Conservation (phyloP, 164 flowering plant species). For the Liriodendron chinense region DNA sequence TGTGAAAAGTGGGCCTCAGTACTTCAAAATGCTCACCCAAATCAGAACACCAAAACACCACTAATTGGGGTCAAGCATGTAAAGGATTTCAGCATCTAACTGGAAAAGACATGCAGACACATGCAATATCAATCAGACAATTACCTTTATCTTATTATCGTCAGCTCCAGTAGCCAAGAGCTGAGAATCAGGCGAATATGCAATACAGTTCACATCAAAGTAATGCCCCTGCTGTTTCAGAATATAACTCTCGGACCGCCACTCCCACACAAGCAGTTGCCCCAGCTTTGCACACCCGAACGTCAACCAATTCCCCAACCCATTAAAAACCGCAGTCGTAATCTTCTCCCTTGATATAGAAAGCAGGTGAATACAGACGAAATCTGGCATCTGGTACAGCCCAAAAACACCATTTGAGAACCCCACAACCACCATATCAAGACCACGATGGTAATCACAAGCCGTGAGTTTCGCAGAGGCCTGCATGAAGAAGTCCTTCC, state of each 20-base stretch:
- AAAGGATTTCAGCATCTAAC: not conserved
- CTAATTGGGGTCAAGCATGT: not conserved
- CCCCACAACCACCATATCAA: slow-evolving; percentile 85
- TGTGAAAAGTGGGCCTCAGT: not conserved
- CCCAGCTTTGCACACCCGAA: slow-evolving; percentile 96
- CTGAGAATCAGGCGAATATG: slow-evolving; percentile 95
- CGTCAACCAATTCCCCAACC: slow-evolving; percentile 86
- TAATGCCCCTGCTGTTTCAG: slow-evolving; percentile 98
- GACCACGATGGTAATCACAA: slow-evolving; percentile 83
- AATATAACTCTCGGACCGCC: slow-evolving; percentile 90
- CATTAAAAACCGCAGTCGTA: slow-evolving; percentile 85
- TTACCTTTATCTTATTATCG: slow-evolving; percentile 97
- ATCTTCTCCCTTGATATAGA: slow-evolving; percentile 94
- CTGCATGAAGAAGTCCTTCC: slow-evolving; percentile 72
- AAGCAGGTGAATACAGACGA: slow-evolving; percentile 77
- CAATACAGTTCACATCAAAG: slow-evolving; percentile 91
- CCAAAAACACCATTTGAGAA: slow-evolving; percentile 94
- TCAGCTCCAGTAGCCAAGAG: slow-evolving; percentile 96
- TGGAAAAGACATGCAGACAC: not conserved
- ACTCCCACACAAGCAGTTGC: slow-evolving; percentile 98
- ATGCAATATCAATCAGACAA: not conserved
- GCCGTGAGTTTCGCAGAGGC: slow-evolving; percentile 66
- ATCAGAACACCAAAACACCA: not conserved
- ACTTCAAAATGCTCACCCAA: not conserved
- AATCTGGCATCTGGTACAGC: slow-evolving; percentile 96